Evolutionary conservation across 768 basidiomycete genomes (phyloP).

Genomic region (Leucocoprinus birnbaumii): DNA sequence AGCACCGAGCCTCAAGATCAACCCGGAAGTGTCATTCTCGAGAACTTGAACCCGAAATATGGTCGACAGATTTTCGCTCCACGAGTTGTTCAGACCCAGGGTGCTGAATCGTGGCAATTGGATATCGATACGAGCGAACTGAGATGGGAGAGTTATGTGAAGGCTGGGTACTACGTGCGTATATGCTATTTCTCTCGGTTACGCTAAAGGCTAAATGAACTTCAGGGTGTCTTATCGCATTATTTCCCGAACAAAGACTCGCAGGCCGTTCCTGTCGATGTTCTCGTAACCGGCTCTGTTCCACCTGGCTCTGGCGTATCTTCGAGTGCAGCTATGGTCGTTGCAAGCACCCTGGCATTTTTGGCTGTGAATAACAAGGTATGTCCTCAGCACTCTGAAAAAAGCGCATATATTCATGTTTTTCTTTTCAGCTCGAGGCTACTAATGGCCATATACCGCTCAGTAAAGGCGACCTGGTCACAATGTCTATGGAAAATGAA

Average conservation of each 20-base stretch:
- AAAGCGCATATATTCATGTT: background rate
- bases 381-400: background rate
- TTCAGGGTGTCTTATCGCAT: constrained; percentile 64
- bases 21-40: constrained; percentile 56
- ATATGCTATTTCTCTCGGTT: background rate
- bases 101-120: constrained; percentile 77
- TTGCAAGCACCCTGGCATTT: constrained; percentile 81
- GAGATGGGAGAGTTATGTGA: constrained; percentile 87
- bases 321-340: constrained; percentile 88
- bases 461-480: constrained; percentile 70
- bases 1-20: constrained; percentile 22
- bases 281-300: constrained; percentile 78
- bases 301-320: constrained; percentile 87
- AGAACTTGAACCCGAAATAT: constrained; percentile 64
- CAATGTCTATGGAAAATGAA: constrained; percentile 83
- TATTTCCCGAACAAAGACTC: constrained; percentile 40
- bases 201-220: background rate
- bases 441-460: constrained; percentile 20
- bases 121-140: constrained; percentile 70
- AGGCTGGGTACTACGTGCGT: constrained; percentile 80
- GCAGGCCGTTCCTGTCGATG: constrained; percentile 58
- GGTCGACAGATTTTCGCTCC: constrained; percentile 58
- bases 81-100: constrained; percentile 28
- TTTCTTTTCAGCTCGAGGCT: constrained; percentile 5
- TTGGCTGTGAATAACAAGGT: constrained; percentile 74